These are phyloP conservation scores for Backusella macrospora DNA, from an alignment of 192 early-diverging fungal species.

Conservation along the genomic window DNA sequence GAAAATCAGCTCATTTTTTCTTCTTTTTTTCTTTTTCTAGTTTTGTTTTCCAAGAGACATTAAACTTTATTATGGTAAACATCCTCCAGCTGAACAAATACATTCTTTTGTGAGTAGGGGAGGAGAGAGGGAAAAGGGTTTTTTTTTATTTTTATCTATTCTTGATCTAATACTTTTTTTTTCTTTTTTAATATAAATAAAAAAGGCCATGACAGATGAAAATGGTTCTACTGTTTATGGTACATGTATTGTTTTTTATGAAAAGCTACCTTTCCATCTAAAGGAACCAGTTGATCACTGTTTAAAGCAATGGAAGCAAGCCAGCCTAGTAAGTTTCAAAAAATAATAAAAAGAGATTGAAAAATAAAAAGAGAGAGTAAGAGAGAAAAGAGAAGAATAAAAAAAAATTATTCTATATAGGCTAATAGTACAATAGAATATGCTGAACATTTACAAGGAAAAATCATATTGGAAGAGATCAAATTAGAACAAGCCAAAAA, in stretches of 20 bases:
- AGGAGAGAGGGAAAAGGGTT: not conserved
- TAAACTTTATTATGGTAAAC: slow-evolving; percentile 26
- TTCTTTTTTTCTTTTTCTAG: slow-evolving; percentile 13
- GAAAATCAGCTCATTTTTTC: not conserved
- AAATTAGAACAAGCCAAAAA: slow-evolving; percentile 15
- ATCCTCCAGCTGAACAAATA: slow-evolving; percentile 27
- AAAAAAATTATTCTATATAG: slow-evolving; percentile 9
- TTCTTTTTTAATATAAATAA: not conserved
- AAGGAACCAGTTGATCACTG: slow-evolving; percentile 18
- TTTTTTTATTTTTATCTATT: not conserved
- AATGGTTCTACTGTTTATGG: slow-evolving; percentile 33
- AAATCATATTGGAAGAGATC: slow-evolving; percentile 30
- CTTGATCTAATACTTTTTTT: not conserved
- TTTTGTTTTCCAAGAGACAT: slow-evolving; percentile 46
- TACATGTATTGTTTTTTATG: slow-evolving; percentile 38
- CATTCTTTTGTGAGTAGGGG: slow-evolving; percentile 36
- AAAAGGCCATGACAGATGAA: slow-evolving; percentile 42
- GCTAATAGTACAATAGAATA: slow-evolving; percentile 43
- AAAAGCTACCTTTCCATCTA: slow-evolving; percentile 19
- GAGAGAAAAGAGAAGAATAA: not conserved
- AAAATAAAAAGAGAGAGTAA: not conserved
- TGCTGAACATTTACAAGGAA: slow-evolving; percentile 36
- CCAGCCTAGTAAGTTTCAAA: not conserved
- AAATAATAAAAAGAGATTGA: not conserved
- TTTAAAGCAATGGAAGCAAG: slow-evolving; percentile 21